phyloP scores from a whole-genome alignment of 305 asterid genomes.

The Caryopteris hybrid region DNA sequence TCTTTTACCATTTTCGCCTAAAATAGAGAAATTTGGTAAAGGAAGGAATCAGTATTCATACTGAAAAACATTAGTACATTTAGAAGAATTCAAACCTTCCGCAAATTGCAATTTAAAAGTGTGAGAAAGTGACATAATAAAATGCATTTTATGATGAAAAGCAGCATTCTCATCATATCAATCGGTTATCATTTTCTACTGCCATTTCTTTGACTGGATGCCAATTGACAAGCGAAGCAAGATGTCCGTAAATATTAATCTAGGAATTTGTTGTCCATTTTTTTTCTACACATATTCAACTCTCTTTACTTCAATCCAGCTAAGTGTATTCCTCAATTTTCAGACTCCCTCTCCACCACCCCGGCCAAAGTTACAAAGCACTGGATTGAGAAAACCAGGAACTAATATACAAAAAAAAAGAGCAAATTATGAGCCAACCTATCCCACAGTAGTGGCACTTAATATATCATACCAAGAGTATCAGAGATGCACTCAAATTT shows the following conservation, averaged over 20 bases:
- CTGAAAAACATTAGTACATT: not conserved
- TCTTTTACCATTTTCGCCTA: slow-evolving; percentile 80
- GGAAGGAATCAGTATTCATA: not conserved
- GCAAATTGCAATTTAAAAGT: not conserved
- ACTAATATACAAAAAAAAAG: not conserved
- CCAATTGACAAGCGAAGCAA: not conserved
- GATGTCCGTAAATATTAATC: not conserved
- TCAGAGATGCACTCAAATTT: not conserved
- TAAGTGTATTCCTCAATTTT: not conserved
- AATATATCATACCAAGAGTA: not conserved
- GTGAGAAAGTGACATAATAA: not conserved
- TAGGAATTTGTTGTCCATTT: not conserved
- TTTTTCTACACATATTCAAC: not conserved
- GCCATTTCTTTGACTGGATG: not conserved
- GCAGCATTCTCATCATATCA: not conserved
- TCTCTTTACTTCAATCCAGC: not conserved
- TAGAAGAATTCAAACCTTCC: not conserved
- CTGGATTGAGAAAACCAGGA: not conserved
- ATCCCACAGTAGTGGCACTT: not conserved
- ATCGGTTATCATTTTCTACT: slow-evolving; percentile 8
- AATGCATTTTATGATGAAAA: not conserved
- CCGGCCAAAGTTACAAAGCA: not conserved
- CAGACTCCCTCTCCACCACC: not conserved
- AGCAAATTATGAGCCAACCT: not conserved
- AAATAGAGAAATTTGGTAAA: slow-evolving; percentile 13